These are phyloP conservation scores for Aspergillus heteromorphus DNA, from an alignment of 495 filamentous ascomycete genomes.

Conservation along the genomic window DNA sequence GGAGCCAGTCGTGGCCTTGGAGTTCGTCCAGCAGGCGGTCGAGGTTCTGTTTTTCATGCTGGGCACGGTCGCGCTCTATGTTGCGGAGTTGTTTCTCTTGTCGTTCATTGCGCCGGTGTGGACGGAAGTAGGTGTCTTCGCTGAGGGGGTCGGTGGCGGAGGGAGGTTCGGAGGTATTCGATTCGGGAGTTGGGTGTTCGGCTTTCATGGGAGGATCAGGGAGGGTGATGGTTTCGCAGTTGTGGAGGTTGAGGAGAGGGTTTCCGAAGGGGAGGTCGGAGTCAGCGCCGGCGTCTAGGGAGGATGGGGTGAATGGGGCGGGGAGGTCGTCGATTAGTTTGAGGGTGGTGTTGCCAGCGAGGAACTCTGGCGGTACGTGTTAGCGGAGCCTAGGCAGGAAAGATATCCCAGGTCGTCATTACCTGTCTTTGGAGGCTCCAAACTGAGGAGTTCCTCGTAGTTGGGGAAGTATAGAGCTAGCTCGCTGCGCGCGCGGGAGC, in stretches of 20 bases:
- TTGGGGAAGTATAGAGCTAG: slow-evolving; percentile 82
- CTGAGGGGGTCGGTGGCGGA: slow-evolving; percentile 56
- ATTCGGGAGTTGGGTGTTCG: not conserved
- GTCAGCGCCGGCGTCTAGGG: slow-evolving; percentile 11
- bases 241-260: slow-evolving; percentile 34
- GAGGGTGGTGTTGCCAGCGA: slow-evolving; percentile 40
- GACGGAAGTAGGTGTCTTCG: slow-evolving; percentile 60
- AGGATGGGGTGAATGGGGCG: slow-evolving; percentile 19
- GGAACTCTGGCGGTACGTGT: slow-evolving; percentile 28
- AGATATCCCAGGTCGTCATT: slow-evolving; percentile 32
- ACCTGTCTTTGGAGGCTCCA: slow-evolving; percentile 73
- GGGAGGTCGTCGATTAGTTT: slow-evolving; percentile 42
- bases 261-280: slow-evolving; percentile 32
- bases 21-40: slow-evolving; percentile 82
- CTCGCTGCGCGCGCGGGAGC: slow-evolving; percentile 73
- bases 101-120: slow-evolving; percentile 75
- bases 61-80: slow-evolving; percentile 83
- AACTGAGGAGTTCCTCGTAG: slow-evolving; percentile 84
- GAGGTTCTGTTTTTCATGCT: slow-evolving; percentile 86
- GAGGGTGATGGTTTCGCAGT: slow-evolving; percentile 29
- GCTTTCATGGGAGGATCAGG: slow-evolving; percentile 5
- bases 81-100: slow-evolving; percentile 90
- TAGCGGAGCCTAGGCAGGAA: not conserved
- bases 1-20: slow-evolving; percentile 87
- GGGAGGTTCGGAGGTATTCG: not conserved